Conservation (phyloP, 2,329 filamentous ascomycete species). For the Claviceps quebecensis region DNA sequence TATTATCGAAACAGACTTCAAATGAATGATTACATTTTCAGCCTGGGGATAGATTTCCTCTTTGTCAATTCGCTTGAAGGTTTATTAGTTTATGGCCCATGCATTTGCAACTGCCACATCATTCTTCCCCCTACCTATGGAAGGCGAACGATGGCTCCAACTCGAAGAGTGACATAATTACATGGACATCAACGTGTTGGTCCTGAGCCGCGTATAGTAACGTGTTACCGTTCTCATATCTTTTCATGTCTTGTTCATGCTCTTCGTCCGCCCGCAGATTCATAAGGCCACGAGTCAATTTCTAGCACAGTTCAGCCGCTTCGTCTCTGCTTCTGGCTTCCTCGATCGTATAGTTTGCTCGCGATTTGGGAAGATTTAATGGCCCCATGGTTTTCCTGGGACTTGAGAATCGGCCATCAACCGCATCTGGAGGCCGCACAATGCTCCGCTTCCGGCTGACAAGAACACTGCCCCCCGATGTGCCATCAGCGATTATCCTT, state of each 20-base stretch:
- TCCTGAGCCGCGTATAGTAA: too few relatives aligned
- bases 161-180: too few relatives aligned
- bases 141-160: too few relatives aligned
- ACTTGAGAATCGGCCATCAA: constrained; percentile 68
- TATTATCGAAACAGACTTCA: too few relatives aligned
- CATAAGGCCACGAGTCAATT: not conserved
- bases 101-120: too few relatives aligned
- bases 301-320: not conserved
- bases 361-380: not conserved
- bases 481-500: constrained; percentile 18
- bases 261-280: not conserved
- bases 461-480: constrained; percentile 15
- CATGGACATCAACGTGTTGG: too few relatives aligned
- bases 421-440: constrained; percentile 56
- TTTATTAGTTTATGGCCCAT: too few relatives aligned
- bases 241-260: too few relatives aligned
- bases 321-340: not conserved
- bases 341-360: not conserved
- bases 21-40: too few relatives aligned
- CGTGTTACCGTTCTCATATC: not conserved
- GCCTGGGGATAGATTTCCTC: too few relatives aligned
- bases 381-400: constrained; percentile 23
- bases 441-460: constrained; percentile 38
- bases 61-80: too few relatives aligned
- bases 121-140: too few relatives aligned